Evolutionary conservation across 352 stramenopile species (phyloP).

Genomic region (Phytophthora pinifolia): DNA sequence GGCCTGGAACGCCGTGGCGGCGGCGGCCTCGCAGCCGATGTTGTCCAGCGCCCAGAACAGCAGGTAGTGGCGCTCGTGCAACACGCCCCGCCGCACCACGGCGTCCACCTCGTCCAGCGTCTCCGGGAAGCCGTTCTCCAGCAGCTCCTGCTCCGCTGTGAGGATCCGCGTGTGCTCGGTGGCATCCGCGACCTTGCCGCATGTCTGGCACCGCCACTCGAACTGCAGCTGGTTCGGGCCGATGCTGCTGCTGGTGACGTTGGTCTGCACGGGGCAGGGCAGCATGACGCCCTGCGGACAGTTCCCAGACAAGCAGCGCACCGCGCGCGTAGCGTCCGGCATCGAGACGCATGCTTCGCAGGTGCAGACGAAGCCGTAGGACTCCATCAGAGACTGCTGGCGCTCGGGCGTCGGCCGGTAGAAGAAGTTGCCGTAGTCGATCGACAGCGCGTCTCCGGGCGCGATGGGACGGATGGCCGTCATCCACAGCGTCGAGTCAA

Average conservation of each 20-base stretch:
- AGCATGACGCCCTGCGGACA: slow-evolving; percentile 48
- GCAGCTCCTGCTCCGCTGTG: slow-evolving; percentile 45
- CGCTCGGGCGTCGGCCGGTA: slow-evolving; percentile 68
- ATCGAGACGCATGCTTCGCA: slow-evolving; percentile 55
- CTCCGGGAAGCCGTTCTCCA: slow-evolving; percentile 65
- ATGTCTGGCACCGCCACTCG: slow-evolving; percentile 57
- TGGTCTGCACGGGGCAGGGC: slow-evolving; percentile 35
- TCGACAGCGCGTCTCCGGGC: slow-evolving; percentile 61
- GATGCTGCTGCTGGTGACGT: slow-evolving; percentile 26
- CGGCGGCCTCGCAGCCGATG: slow-evolving; percentile 61
- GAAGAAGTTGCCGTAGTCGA: slow-evolving; percentile 83
- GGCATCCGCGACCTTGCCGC: slow-evolving; percentile 34
- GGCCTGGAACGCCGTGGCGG: slow-evolving; percentile 32
- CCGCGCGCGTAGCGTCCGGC: slow-evolving; percentile 55
- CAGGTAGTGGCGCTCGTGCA: slow-evolving; percentile 73
- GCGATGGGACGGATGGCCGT: slow-evolving; percentile 69
- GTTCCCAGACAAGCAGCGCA: slow-evolving; percentile 41
- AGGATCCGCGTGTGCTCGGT: slow-evolving; percentile 40
- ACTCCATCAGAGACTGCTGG: slow-evolving; percentile 52
- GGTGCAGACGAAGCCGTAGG: slow-evolving; percentile 66
- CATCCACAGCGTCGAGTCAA: slow-evolving; percentile 71
- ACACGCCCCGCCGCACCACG: slow-evolving; percentile 41
- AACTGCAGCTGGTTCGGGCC: slow-evolving; percentile 46
- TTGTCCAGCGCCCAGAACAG: slow-evolving; percentile 77
- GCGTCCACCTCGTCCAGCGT: slow-evolving; percentile 58